Conservation (phyloP, 1,139 yeast genomes). For the Hemisphaericaspora xylofermentans region DNA sequence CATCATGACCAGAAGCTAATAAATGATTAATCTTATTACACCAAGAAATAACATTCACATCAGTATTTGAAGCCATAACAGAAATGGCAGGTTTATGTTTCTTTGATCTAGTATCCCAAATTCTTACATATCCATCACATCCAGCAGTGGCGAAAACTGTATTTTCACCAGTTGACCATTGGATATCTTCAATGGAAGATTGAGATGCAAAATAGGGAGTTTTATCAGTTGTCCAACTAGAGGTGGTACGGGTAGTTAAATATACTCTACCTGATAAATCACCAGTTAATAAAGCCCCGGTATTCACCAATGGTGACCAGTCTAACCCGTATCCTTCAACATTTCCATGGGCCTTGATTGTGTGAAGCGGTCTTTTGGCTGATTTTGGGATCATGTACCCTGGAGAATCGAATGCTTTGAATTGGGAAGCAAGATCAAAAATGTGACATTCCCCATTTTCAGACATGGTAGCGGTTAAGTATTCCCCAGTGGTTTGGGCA, state of each 20-base stretch:
- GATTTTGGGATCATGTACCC: conserved; percentile 79
- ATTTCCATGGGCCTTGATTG: conserved; percentile 86
- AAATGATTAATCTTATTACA: conserved; percentile 81
- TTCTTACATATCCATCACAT: conserved; percentile 84
- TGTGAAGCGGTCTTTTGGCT: conserved; percentile 78
- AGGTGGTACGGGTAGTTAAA: conserved; percentile 72
- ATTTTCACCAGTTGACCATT: conserved; percentile 90
- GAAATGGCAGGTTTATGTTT: conserved; percentile 88
- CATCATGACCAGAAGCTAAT: conserved; percentile 95
- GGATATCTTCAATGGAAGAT: conserved; percentile 90
- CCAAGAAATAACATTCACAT: conserved; percentile 96
- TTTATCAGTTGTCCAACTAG: conserved; percentile 85
- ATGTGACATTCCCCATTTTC: conserved; percentile 90
- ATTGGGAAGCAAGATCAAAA: conserved; percentile 75
- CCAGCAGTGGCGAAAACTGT: conserved; percentile 96
- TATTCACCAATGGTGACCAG: conserved; percentile 85
- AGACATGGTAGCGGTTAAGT: conserved; percentile 82
- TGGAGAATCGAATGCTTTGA: conserved; percentile 83
- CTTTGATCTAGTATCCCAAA: conserved; percentile 96
- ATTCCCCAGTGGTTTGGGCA: conserved; percentile 73
- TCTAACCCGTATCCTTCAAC: conserved; percentile 97
- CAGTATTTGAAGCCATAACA: conserved; percentile 78
- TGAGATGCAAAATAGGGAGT: conserved; percentile 70
- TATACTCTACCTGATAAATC: conserved; percentile 83
- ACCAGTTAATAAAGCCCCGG: conserved; percentile 86